Evolutionary conservation across 441 rosid species (phyloP).

Genomic region (Sinapis alba): DNA sequence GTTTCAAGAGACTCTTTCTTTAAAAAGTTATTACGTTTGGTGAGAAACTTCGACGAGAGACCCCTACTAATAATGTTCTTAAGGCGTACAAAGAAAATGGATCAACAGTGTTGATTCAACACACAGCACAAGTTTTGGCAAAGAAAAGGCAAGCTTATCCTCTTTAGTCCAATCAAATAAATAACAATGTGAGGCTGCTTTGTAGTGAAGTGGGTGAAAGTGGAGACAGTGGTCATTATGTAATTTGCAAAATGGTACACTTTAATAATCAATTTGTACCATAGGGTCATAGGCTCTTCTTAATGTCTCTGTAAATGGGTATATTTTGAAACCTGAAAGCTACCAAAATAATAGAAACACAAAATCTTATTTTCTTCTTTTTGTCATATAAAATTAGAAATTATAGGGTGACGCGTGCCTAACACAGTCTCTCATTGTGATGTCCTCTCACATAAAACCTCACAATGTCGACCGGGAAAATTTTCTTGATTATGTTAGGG

Average conservation of each 20-base stretch:
- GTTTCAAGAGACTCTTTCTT: too few relatives aligned
- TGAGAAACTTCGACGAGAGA: too few relatives aligned
- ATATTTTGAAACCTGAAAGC: constrained; percentile 25
- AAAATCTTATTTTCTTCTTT: neutral
- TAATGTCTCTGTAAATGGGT: constrained; percentile 11
- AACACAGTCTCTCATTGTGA: constrained; percentile 32
- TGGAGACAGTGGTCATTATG: constrained; percentile 41
- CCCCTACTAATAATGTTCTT: too few relatives aligned
- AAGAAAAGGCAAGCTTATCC: constrained; percentile 28
- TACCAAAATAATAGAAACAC: constrained; percentile 15
- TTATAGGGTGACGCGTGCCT: constrained; percentile 35
- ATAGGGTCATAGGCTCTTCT: constrained; percentile 24
- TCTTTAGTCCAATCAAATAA: constrained; percentile 37
- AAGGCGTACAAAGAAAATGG: constrained; percentile 21
- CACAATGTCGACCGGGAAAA: constrained; percentile 2
- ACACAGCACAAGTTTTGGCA: constrained; percentile 20
- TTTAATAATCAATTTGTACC: constrained; percentile 30
- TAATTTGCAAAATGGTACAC: constrained; percentile 31
- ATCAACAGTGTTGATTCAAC: neutral
- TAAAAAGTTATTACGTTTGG: too few relatives aligned
- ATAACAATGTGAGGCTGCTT: constrained; percentile 6
- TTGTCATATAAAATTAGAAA: constrained; percentile 13
- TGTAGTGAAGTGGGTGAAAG: constrained; percentile 37
- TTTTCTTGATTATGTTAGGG: neutral
- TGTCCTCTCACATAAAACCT: constrained; percentile 30